Conservation (phyloP, 208 protist genomes). For the Acanthamoeba castellanii region DNA sequence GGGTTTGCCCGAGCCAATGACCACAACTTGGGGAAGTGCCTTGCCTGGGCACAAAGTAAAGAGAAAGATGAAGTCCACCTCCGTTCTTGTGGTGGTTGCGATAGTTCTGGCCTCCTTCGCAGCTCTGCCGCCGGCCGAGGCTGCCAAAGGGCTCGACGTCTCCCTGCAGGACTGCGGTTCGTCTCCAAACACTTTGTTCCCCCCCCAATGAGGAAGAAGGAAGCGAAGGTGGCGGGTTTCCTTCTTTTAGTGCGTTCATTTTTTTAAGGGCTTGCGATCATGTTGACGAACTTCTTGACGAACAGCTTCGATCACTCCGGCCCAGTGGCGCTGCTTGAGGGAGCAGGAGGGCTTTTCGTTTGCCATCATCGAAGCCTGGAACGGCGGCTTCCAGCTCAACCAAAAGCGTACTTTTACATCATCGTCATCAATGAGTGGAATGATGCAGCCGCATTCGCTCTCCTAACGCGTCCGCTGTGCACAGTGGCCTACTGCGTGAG, state of each 20-base stretch:
- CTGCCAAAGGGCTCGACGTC: slow-evolving; percentile 41
- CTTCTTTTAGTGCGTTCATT: not conserved
- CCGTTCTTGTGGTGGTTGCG: not conserved
- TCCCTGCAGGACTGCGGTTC: slow-evolving; percentile 34
- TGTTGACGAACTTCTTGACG: too few relatives aligned
- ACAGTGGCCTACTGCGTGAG: slow-evolving; percentile 27
- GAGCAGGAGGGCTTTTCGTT: slow-evolving; percentile 54
- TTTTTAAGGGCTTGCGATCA: not conserved
- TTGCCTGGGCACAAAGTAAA: too few relatives aligned
- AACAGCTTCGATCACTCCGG: not conserved
- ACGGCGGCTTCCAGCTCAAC: slow-evolving; percentile 57
- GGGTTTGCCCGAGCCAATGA: not conserved
- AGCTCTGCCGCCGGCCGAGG: not conserved
- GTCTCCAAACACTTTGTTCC: not conserved
- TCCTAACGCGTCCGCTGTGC: not conserved
- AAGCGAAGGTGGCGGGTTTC: not conserved
- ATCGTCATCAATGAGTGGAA: too few relatives aligned
- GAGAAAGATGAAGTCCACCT: too few relatives aligned
- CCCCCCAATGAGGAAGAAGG: not conserved
- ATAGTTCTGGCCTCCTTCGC: not conserved
- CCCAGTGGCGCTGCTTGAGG: slow-evolving; percentile 7
- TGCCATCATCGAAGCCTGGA: slow-evolving; percentile 42
- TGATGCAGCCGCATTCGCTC: not conserved
- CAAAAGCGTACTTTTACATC: slow-evolving; percentile 33
- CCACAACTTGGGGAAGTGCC: too few relatives aligned